Conservation (phyloP, 2,329 filamentous ascomycete genomes). For the Teratosphaeria nubilosa region DNA sequence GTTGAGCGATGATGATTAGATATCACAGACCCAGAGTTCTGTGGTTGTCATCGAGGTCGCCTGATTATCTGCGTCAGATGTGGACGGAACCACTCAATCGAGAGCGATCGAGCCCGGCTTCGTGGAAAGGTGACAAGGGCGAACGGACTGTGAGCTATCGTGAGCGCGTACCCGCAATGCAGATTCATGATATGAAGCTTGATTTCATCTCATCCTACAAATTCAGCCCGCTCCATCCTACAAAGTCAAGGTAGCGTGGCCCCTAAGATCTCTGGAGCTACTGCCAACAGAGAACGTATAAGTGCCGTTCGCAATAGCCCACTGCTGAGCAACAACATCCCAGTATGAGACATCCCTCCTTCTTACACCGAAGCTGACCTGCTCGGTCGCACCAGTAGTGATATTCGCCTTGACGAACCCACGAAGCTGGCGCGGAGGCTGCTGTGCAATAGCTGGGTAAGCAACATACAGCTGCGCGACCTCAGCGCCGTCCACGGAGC, state of each 20-base stretch:
- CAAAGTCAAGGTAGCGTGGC: background rate
- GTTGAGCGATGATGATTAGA: background rate
- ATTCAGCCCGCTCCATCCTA: background rate
- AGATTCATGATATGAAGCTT: no score
- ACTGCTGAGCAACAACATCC: slow-evolving; percentile 21
- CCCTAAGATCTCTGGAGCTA: slow-evolving; percentile 14
- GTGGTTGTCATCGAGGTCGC: background rate
- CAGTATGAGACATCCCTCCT: slow-evolving; percentile 5
- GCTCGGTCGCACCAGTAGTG: slow-evolving; percentile 46
- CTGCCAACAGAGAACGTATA: slow-evolving; percentile 14
- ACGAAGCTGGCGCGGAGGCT: slow-evolving; percentile 61
- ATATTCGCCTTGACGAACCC: slow-evolving; percentile 58
- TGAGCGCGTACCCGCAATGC: background rate
- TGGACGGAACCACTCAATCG: background rate
- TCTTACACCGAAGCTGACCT: slow-evolving; percentile 16
- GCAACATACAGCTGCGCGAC: slow-evolving; percentile 59
- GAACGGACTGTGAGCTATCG: background rate
- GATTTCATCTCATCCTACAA: background rate
- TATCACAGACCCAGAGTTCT: background rate
- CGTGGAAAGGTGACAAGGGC: background rate
- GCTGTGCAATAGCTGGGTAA: slow-evolving; percentile 49
- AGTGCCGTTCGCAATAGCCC: slow-evolving; percentile 9
- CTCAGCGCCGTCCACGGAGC: slow-evolving; percentile 48
- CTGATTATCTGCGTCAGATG: no score
- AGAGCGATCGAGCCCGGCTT: background rate